phyloP scores from a whole-genome alignment of 306 rosid species.

The Medicago arabica region DNA sequence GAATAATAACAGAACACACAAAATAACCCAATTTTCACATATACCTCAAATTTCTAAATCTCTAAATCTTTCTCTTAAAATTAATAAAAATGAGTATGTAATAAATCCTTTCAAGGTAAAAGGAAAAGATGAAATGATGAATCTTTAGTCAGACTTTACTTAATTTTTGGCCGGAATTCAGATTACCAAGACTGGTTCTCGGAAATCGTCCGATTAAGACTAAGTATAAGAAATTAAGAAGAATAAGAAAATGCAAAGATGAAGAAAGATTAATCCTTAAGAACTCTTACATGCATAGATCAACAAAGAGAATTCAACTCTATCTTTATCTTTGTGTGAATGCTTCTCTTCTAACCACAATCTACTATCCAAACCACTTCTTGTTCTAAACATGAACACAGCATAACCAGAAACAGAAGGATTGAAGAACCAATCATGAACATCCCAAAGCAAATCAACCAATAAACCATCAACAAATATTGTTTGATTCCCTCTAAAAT shows the following conservation, averaged over 20 bases:
- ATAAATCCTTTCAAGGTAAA: constrained; percentile 50
- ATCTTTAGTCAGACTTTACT: neutral
- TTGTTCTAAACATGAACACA: constrained; percentile 90
- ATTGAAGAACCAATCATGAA: constrained; percentile 92
- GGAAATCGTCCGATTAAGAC: no score
- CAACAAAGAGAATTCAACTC: constrained; percentile 78
- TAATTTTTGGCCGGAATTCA: neutral
- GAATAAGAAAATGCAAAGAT: neutral
- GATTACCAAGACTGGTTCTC: no score
- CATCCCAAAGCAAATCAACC: constrained; percentile 97
- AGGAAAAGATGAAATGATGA: neutral
- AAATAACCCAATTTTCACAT: constrained; percentile 22
- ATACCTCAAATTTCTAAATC: constrained; percentile 32
- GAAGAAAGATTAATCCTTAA: constrained; percentile 26
- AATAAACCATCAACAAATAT: constrained; percentile 87
- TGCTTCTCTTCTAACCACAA: constrained; percentile 85
- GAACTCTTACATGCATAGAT: constrained; percentile 90
- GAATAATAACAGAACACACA: neutral
- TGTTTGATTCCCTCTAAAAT: constrained; percentile 91
- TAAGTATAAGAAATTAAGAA: constrained; percentile 3
- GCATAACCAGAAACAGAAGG: constrained; percentile 60
- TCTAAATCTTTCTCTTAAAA: constrained; percentile 22
- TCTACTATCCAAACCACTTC: constrained; percentile 88
- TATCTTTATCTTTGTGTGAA: constrained; percentile 62
- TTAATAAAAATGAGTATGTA: constrained; percentile 31